These are phyloP conservation scores for Geranomyces michiganensis DNA, from an alignment of 192 early-diverging fungal species.

Conservation along the genomic window DNA sequence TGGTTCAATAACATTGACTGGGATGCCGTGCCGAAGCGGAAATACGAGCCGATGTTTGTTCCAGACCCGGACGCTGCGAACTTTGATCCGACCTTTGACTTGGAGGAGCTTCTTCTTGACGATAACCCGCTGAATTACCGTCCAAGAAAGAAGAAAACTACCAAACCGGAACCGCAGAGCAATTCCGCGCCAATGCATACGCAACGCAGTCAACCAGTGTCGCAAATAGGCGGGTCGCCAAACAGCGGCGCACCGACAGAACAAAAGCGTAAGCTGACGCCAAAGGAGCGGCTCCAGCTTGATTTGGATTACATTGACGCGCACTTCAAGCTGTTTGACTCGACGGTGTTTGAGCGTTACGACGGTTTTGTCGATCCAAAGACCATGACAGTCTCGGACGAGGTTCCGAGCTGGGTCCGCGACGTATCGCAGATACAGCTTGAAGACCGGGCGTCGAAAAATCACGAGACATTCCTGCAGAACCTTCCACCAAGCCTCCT, in stretches of 20 bases:
- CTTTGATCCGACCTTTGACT: slow-evolving; percentile 77
- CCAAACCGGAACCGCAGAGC: slow-evolving; percentile 31
- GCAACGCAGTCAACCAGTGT: not conserved
- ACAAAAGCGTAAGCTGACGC: slow-evolving; percentile 35
- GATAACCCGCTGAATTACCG: slow-evolving; percentile 67
- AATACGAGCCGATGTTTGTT: slow-evolving; percentile 48
- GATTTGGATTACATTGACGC: slow-evolving; percentile 74
- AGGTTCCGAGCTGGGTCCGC: slow-evolving; percentile 72
- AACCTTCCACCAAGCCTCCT: slow-evolving; percentile 2
- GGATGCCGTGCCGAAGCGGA: slow-evolving; percentile 44
- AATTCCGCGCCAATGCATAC: not conserved
- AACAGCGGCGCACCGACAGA: not conserved
- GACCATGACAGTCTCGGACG: slow-evolving; percentile 63
- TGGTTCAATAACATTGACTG: slow-evolving; percentile 57
- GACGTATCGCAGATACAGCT: slow-evolving; percentile 14
- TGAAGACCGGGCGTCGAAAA: too few species aligned
- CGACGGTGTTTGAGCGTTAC: slow-evolving; percentile 72
- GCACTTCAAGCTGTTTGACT: slow-evolving; percentile 80
- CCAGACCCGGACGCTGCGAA: slow-evolving; percentile 58
- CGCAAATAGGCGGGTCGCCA: not conserved
- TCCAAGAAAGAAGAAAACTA: slow-evolving; percentile 50
- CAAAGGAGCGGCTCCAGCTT: slow-evolving; percentile 52
- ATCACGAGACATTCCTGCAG: not conserved
- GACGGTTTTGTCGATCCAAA: slow-evolving; percentile 59
- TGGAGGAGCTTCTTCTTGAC: slow-evolving; percentile 73